These are phyloP conservation scores for Silene uniflora DNA, from an alignment of 148 eudicot genomes.

Conservation along the genomic window DNA sequence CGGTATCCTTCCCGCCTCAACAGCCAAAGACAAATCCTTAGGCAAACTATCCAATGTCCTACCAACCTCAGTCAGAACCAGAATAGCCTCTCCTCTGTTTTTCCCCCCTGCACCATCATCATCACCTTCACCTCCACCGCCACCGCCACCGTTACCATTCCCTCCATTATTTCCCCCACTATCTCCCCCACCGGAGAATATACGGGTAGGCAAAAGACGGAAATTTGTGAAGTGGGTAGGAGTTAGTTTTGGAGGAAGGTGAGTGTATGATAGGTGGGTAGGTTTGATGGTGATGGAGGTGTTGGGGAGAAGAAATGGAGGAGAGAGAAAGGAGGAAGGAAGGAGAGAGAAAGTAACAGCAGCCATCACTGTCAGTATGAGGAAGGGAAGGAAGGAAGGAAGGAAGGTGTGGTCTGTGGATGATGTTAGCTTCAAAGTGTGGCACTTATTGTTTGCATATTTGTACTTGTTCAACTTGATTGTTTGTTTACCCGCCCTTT, in stretches of 20 bases:
- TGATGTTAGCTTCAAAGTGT: slow-evolving; percentile 21
- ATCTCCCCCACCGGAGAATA: slow-evolving; percentile 25
- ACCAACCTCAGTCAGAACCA: slow-evolving; percentile 42
- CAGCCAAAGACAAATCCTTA: slow-evolving; percentile 53
- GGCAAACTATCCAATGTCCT: slow-evolving; percentile 58
- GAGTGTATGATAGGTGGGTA: background rate
- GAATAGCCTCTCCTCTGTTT: slow-evolving; percentile 47
- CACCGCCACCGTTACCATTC: slow-evolving; percentile 25
- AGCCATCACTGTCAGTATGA: slow-evolving; percentile 5
- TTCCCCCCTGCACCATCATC: slow-evolving; percentile 37
- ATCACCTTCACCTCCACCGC: slow-evolving; percentile 21
- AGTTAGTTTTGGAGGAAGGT: slow-evolving; percentile 5
- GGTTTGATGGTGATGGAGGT: slow-evolving; percentile 11
- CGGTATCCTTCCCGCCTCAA: slow-evolving; percentile 53
- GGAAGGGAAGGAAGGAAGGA: background rate
- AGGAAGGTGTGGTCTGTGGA: background rate
- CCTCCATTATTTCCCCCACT: slow-evolving; percentile 19
- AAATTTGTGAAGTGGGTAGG: slow-evolving; percentile 17
- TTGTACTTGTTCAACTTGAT: too few relatives aligned
- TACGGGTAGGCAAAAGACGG: slow-evolving; percentile 17
- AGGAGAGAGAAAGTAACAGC: background rate
- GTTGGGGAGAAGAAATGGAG: background rate
- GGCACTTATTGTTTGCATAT: background rate
- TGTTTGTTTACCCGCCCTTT: too few relatives aligned
- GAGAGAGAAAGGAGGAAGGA: background rate